Conservation (phyloP, 1,284 basidiomycete genomes). For the Fomitopsis palustris region DNA sequence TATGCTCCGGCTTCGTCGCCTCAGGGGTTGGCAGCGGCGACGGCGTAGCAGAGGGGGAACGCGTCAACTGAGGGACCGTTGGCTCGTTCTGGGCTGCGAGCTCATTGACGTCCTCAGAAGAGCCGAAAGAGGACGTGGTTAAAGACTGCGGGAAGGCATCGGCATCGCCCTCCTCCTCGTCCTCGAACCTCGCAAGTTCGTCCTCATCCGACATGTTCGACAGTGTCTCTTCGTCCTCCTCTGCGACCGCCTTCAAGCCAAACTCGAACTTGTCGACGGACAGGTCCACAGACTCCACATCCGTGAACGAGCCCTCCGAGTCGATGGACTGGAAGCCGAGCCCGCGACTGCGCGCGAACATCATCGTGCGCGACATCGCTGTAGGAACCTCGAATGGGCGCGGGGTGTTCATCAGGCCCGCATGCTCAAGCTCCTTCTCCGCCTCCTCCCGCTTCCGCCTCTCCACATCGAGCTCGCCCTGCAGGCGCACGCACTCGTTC, state of each 20-base stretch:
- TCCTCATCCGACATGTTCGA: constrained; percentile 40
- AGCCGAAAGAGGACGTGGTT: constrained; percentile 51
- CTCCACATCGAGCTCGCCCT: constrained; percentile 35
- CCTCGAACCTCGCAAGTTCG: constrained; percentile 62
- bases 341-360: constrained; percentile 32
- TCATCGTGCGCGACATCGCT: constrained; percentile 21
- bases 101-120: constrained; percentile 44
- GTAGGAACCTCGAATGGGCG: constrained; percentile 32
- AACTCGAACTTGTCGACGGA: constrained; percentile 34
- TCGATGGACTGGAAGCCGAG: constrained; percentile 61
- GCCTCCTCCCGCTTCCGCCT: constrained; percentile 35
- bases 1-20: constrained; percentile 24
- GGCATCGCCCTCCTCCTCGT: constrained; percentile 57
- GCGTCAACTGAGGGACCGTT: constrained; percentile 19
- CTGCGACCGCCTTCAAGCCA: constrained; percentile 51
- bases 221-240: constrained; percentile 43
- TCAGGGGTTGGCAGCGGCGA: constrained; percentile 29
- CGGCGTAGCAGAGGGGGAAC: constrained; percentile 29
- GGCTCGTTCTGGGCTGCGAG: constrained; percentile 25
- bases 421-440: constrained; percentile 42
- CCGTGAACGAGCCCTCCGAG: constrained; percentile 57
- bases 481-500: constrained; percentile 32
- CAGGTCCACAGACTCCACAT: constrained; percentile 57
- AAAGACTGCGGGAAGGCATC: constrained; percentile 35
- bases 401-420: constrained; percentile 41